phyloP scores from a whole-genome alignment of 441 rosid genomes.

The Cnidoscolus chayamansa region DNA sequence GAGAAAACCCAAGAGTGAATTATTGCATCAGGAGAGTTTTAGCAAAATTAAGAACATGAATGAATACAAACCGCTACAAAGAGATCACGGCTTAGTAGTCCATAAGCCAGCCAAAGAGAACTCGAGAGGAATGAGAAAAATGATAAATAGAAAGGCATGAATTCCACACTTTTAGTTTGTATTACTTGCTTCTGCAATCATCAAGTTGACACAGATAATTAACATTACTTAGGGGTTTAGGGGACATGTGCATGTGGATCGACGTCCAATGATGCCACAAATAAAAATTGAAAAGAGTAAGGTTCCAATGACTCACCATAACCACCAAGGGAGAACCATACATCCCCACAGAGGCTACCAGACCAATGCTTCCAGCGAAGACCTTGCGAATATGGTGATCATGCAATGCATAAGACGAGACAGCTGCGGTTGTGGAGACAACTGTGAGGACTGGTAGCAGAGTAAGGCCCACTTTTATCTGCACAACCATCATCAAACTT shows the following conservation, averaged over 20 bases:
- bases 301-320: conserved; percentile 44
- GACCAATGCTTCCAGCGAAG: conserved; percentile 57
- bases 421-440: conserved; percentile 31
- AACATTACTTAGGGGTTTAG: no score
- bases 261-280: neutral
- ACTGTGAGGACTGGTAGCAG: conserved; percentile 34
- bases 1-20: no score
- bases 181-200: conserved; percentile 66
- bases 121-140: conserved; percentile 72
- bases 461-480: conserved; percentile 52
- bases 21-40: no score
- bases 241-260: neutral
- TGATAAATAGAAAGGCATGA: conserved; percentile 85
- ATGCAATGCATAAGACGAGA: conserved; percentile 46
- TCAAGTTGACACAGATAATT: neutral
- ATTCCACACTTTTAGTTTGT: conserved; percentile 72
- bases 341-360: conserved; percentile 64
- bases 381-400: conserved; percentile 59
- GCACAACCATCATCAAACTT: conserved; percentile 12
- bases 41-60: no score
- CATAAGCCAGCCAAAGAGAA: conserved; percentile 67
- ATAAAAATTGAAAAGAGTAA: no score
- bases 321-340: conserved; percentile 72
- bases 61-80: conserved; percentile 56
- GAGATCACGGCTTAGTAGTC: conserved; percentile 66